These are phyloP conservation scores for Cercospora berteroae DNA, from an alignment of 2,329 filamentous ascomycete species.

Conservation along the genomic window DNA sequence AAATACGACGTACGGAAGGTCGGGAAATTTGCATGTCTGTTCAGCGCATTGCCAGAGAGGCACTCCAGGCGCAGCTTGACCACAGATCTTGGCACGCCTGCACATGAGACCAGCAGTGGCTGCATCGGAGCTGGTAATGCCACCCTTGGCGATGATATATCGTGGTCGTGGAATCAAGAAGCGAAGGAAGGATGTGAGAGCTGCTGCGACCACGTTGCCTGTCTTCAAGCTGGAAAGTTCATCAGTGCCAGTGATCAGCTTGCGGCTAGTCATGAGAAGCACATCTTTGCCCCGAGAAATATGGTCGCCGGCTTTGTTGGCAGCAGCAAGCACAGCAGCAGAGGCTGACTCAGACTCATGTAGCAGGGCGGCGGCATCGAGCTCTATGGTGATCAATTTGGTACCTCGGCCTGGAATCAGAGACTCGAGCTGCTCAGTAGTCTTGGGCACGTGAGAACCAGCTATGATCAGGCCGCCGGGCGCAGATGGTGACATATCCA, in stretches of 20 bases:
- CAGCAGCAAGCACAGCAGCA: constrained; percentile 41
- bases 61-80: constrained; percentile 58
- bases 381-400: constrained; percentile 47
- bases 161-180: constrained; percentile 50
- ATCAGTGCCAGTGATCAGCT: constrained; percentile 51
- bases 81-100: constrained; percentile 54
- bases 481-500: constrained; percentile 36
- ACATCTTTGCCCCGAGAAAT: constrained; percentile 53
- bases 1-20: constrained; percentile 58
- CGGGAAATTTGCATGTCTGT: constrained; percentile 49
- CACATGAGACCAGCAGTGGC: constrained; percentile 57
- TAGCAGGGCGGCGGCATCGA: constrained; percentile 52
- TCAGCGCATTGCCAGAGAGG: constrained; percentile 60
- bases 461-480: constrained; percentile 55
- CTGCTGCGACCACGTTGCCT: constrained; percentile 51
- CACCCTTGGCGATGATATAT: constrained; percentile 60
- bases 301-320: constrained; percentile 31
- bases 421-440: constrained; percentile 53
- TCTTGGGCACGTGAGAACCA: constrained; percentile 60
- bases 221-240: constrained; percentile 54
- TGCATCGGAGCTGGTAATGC: constrained; percentile 59
- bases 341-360: constrained; percentile 38
- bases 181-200: constrained; percentile 52
- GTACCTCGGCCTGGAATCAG: constrained; percentile 42
- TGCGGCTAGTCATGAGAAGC: constrained; percentile 59